Evolutionary conservation across 2,329 filamentous ascomycete genomes (phyloP), one percentile per base, ranked within the genome.

Genomic region (Fusarium sarcochroum): DNA sequence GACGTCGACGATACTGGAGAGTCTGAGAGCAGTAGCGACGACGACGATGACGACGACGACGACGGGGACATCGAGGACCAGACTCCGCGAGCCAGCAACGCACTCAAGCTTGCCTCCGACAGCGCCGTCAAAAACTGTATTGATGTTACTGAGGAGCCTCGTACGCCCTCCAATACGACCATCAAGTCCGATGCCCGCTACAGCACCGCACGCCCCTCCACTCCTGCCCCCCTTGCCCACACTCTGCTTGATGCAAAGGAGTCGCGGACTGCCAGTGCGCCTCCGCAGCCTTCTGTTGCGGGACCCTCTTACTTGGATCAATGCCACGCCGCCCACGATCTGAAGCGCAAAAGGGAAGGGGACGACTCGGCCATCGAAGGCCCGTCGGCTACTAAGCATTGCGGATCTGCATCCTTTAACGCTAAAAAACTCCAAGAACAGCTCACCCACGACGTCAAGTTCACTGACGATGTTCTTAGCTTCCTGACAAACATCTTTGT

Each of bases 311-410:
- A 35, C 17, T 17, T 8, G 14, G 34, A 35, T n/a, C 17, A 38
- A 9, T n/a, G 37, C 10, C 10, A 18, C n/a, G 18, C 20, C 6
- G 20, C 6, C 5, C 9, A 20, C 6, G 11, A 20, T 3, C 18
- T 6, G 2, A 64, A 64, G 37, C 61, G 61, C 14, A 64, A 63
- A 13, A 51, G 51, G 9, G 61, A 58, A 6, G 7, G 10, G 1
- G 23, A 18, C 3, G 23, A 20, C 4, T 2, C 13, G 5, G 7
- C n/a, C 3, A 3, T 14, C 5, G 23, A 49, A 17, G 14, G 6
- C 4, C 37, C 13, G 2, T 14, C 41, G 7, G 6, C 34, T 1
- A 34, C 13, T 1, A 42, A 51, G 32, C 41, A 17, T 3, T 5
- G n/a, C 2, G 32, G 45, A 37, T 10, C 14, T 1, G 15, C 9